A percentile compares a stretch with the other conserved stretches of the same genome.
Conservation (phyloP, 768 basidiomycete genomes). For the Coprinellus micaceus region DNA sequence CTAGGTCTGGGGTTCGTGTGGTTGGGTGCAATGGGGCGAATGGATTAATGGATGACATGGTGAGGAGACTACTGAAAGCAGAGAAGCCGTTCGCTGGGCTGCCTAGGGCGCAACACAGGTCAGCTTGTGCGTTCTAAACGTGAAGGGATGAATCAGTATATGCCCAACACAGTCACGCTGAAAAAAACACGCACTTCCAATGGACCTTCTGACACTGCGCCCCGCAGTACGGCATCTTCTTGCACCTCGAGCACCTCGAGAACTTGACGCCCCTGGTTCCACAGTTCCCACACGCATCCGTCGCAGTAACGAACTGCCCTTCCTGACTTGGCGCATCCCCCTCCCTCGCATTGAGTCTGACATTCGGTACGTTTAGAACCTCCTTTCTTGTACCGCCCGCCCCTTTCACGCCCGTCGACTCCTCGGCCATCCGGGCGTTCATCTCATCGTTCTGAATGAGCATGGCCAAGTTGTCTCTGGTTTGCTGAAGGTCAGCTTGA, state of each 20-base stretch:
- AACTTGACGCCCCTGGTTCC: conserved; percentile 24
- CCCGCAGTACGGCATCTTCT: conserved; percentile 23
- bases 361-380: conserved; percentile 17
- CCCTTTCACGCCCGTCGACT: conserved; percentile 5
- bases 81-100: too few relatives aligned
- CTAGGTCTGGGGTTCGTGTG: too few relatives aligned
- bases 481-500: conserved; percentile 17
- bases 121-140: neutral
- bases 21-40: too few relatives aligned
- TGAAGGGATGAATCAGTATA: neutral
- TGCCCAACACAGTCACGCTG: neutral
- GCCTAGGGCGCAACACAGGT: neutral
- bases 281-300: conserved; percentile 27
- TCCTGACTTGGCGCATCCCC: conserved; percentile 15
- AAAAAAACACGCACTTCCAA: conserved; percentile 18
- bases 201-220: conserved; percentile 23
- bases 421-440: conserved; percentile 14
- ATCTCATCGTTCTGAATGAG: conserved; percentile 22
- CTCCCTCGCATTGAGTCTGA: conserved; percentile 18
- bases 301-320: conserved; percentile 21
- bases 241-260: conserved; percentile 24
- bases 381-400: conserved; percentile 17
- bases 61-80: too few relatives aligned
- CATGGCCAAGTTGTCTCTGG: conserved; percentile 21
- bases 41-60: too few relatives aligned